These are phyloP conservation scores for Wickerhamiella nectarea DNA, from an alignment of 805 yeast genomes.

Conservation along the genomic window DNA sequence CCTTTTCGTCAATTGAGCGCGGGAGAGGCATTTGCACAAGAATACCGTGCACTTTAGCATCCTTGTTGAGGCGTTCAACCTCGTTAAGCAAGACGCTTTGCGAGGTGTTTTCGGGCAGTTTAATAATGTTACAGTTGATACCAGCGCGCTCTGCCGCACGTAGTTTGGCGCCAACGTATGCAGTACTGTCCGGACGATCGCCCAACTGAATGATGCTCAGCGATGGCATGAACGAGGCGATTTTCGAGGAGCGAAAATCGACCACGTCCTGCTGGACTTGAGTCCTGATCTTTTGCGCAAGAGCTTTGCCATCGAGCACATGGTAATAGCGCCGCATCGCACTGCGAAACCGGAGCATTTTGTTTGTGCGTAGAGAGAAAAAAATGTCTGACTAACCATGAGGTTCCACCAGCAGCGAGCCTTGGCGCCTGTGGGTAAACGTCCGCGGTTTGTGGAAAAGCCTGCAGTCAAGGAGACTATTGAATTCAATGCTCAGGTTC, in stretches of 20 bases:
- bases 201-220: slow-evolving; percentile 86
- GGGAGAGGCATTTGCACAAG: slow-evolving; percentile 89
- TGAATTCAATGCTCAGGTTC: neutral
- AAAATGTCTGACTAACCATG: neutral
- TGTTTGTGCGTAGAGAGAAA: neutral
- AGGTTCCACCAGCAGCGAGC: neutral
- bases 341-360: neutral
- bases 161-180: slow-evolving; percentile 82
- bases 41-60: slow-evolving; percentile 69
- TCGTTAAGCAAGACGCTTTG: slow-evolving; percentile 45
- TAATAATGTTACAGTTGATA: slow-evolving; percentile 51
- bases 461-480: neutral
- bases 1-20: slow-evolving; percentile 59
- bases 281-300: slow-evolving; percentile 39
- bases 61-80: slow-evolving; percentile 54
- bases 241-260: slow-evolving; percentile 29
- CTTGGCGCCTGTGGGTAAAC: neutral
- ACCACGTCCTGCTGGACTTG: slow-evolving; percentile 39
- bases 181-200: slow-evolving; percentile 75
- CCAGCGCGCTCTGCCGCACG: slow-evolving; percentile 79
- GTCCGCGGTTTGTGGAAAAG: neutral
- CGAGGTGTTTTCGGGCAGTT: slow-evolving; percentile 46
- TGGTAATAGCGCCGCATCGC: neutral
- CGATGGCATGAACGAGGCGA: slow-evolving; percentile 51
- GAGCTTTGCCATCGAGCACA: slow-evolving; percentile 46